phyloP scores from a whole-genome alignment of 331 rosid genomes.

The Cydonia oblonga region DNA sequence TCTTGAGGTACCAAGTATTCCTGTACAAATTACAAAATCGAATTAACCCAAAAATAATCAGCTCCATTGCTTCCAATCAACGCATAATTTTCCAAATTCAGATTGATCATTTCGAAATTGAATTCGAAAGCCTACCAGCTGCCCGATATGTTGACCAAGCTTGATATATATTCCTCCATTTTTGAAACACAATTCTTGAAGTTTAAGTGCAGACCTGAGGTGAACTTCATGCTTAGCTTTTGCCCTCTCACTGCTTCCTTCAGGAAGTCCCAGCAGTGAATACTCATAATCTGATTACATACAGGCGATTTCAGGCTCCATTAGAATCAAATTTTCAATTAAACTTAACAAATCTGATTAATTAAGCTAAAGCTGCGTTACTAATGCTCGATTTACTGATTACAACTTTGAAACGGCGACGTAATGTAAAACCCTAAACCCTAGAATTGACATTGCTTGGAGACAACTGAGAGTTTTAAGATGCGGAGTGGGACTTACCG shows the following conservation, averaged over 20 bases:
- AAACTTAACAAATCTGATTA: not conserved
- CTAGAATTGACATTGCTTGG: not conserved
- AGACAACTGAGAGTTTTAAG: not conserved
- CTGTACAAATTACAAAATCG: slow-evolving; percentile 26
- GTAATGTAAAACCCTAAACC: not conserved
- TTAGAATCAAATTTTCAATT: not conserved
- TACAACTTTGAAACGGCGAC: not conserved
- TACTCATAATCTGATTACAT: slow-evolving; percentile 62
- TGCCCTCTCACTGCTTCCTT: slow-evolving; percentile 61
- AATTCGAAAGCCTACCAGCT: slow-evolving; percentile 46
- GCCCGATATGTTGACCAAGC: slow-evolving; percentile 97
- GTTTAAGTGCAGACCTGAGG: slow-evolving; percentile 73
- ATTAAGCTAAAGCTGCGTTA: not conserved
- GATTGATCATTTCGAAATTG: not conserved
- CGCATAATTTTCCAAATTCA: not conserved
- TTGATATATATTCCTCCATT: slow-evolving; percentile 95
- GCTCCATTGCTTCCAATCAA: not conserved
- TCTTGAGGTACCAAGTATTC: slow-evolving; percentile 83
- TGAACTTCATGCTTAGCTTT: slow-evolving; percentile 72
- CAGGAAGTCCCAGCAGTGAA: slow-evolving; percentile 61
- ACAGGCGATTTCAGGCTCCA: not conserved
- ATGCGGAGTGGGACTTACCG: slow-evolving; percentile 27
- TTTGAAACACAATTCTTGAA: slow-evolving; percentile 73
- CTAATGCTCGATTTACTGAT: not conserved
- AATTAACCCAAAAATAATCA: not conserved